Evolutionary conservation across 495 filamentous ascomycete genomes (phyloP), one percentile per base, ranked within the genome.

Genomic region (Penicillium ucsense): DNA sequence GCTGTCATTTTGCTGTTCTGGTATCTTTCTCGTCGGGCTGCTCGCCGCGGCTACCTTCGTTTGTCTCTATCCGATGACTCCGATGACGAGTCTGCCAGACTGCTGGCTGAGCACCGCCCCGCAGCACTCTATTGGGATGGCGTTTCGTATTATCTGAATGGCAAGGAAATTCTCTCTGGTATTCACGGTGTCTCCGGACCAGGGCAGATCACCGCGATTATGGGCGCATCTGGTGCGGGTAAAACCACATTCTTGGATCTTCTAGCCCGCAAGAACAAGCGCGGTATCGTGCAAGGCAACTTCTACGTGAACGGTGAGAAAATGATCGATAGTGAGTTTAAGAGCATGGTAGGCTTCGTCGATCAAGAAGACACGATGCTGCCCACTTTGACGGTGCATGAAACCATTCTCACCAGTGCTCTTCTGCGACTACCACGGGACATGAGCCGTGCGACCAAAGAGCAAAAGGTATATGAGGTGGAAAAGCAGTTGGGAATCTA

Each of bases 361-460:
- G 94, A 98, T 53, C 92, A 98, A 65, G 92, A 97, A 55, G 92
- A 97, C 57, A 94, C 91, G 5, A 95, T 98, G 89, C 78, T 98
- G 45, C 84, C 92, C 4, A 98, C 92, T 5, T 70, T 98, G 55
- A 98, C 94, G 3, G 94, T 98, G 11, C 94, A 98, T 63, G 92
- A 98, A 68, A 97, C 94, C 7, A 97, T 98, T 51, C 71, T 95
- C 53, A 95, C 88, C 33, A 95, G 89, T 59, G 92, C 92, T 10
- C 71, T 97, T 12, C 81, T 98, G 41, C 79, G 92, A 52, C 75
- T 98, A 31, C 92, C 92, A 6, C 78, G 80, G 47, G 88, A 95
- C 57, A 98, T 98, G 92, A 85, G 80, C 50, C 76, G 78, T 38
- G 68, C 78, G 3, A 82, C 88, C 12, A 98, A 98, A 64, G 85